Evolutionary conservation across 1,284 basidiomycete species (phyloP).

Genomic region (Rhizoctonia solani): DNA sequence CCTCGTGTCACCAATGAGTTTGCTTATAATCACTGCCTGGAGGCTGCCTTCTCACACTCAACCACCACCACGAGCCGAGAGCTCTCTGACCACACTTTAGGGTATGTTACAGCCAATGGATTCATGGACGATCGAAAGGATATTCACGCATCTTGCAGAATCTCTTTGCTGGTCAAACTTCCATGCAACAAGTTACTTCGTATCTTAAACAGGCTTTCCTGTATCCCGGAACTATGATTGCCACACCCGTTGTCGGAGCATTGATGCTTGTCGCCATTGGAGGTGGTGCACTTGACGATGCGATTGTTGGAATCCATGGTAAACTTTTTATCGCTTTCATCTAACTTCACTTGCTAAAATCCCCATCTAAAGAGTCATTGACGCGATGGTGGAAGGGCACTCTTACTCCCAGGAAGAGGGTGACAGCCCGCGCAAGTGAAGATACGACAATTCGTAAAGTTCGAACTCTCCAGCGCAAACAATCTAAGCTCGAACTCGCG

Average conservation of each 20-base stretch:
- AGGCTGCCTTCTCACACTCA: not conserved
- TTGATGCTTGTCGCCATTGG: constrained; percentile 19
- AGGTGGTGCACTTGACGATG: constrained; percentile 18
- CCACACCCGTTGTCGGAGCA: constrained; percentile 17
- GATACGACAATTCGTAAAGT: not conserved
- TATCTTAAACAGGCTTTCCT: not conserved
- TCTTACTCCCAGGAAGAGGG: not conserved
- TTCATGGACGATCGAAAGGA: not conserved
- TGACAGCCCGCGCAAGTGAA: not conserved
- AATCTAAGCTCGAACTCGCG: not conserved
- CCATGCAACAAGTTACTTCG: constrained; percentile 12
- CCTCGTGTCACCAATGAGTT: constrained; percentile 24
- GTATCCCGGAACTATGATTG: constrained; percentile 13
- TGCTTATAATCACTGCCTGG: constrained; percentile 7
- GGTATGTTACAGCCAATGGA: not conserved
- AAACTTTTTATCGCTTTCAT: not conserved
- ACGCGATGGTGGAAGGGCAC: constrained; percentile 18
- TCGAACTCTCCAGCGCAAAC: not conserved
- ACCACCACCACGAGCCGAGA: constrained; percentile 3
- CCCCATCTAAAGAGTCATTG: constrained; percentile 2
- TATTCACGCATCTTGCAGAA: not conserved
- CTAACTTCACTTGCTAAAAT: not conserved
- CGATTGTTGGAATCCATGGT: constrained; percentile 15
- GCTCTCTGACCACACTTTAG: not conserved
- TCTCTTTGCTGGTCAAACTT: not conserved